These are phyloP conservation scores for Heterobasidion parviporum DNA, from an alignment of 1,284 basidiomycete genomes.

Conservation along the genomic window DNA sequence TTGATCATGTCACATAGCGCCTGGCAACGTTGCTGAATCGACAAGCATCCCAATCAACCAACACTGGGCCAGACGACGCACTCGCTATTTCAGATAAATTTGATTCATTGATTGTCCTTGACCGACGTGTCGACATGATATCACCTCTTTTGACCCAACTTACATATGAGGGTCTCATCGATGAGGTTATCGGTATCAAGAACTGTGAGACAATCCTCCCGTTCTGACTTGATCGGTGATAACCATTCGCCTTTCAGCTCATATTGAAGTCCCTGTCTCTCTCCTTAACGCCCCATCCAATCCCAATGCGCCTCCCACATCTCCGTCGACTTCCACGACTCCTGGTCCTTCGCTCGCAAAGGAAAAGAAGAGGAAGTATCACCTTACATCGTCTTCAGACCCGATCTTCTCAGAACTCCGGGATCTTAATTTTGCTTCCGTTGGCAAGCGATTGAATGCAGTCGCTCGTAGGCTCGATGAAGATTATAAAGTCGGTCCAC, in stretches of 20 bases:
- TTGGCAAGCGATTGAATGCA: slow-evolving; percentile 78
- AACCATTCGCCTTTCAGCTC: slow-evolving; percentile 41
- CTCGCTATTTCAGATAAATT: slow-evolving; percentile 50
- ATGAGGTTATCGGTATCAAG: slow-evolving; percentile 86
- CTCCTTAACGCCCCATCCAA: slow-evolving; percentile 50
- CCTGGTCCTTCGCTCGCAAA: slow-evolving; percentile 42
- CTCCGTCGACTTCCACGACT: slow-evolving; percentile 33
- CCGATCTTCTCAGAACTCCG: slow-evolving; percentile 79
- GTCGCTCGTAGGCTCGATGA: slow-evolving; percentile 83
- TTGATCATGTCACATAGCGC: slow-evolving; percentile 39
- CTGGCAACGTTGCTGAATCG: slow-evolving; percentile 68
- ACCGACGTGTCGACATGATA: slow-evolving; percentile 91
- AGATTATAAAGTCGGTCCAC: slow-evolving; percentile 70
- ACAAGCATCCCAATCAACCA: slow-evolving; percentile 36
- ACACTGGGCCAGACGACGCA: slow-evolving; percentile 29
- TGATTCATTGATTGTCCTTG: slow-evolving; percentile 85
- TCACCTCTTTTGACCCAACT: slow-evolving; percentile 94
- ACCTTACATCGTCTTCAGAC: slow-evolving; percentile 71
- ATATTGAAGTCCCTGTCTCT: slow-evolving; percentile 84
- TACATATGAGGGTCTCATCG: slow-evolving; percentile 96
- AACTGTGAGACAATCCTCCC: slow-evolving; percentile 52
- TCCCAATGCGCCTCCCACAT: slow-evolving; percentile 29
- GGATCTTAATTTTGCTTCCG: slow-evolving; percentile 91
- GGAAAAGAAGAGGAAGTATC: slow-evolving; percentile 84
- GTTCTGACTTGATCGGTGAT: slow-evolving; percentile 1